Percentiles rank a stretch among this genome's conserved stretches.
phyloP scores from a whole-genome alignment of 768 basidiomycete species.

The Russula brevipes region DNA sequence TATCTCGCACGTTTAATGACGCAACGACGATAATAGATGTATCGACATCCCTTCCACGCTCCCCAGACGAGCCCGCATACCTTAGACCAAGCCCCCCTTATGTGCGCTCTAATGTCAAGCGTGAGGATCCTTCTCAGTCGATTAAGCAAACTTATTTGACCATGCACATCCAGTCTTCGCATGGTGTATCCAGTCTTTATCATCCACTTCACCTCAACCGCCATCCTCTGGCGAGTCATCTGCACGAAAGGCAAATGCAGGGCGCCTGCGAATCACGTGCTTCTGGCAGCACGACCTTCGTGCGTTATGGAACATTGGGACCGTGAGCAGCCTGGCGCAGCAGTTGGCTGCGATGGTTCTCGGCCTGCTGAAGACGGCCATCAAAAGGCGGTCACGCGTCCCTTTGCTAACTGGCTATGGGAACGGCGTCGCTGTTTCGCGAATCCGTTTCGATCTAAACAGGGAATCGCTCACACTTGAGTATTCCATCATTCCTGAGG shows the following conservation, averaged over 20 bases:
- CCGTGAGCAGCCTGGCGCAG: slow-evolving; percentile 58
- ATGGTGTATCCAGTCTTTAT: slow-evolving; percentile 82
- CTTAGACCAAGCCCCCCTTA: slow-evolving; percentile 88
- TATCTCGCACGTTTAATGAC: slow-evolving; percentile 81
- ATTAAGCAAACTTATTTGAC: slow-evolving; percentile 7
- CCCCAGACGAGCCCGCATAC: slow-evolving; percentile 85
- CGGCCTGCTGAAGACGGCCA: slow-evolving; percentile 75
- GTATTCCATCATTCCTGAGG: slow-evolving; percentile 77
- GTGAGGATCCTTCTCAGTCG: slow-evolving; percentile 39
- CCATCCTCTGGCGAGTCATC: slow-evolving; percentile 30
- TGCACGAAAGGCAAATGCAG: slow-evolving; percentile 22
- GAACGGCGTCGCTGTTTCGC: slow-evolving; percentile 74
- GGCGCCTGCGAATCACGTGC: slow-evolving; percentile 73
- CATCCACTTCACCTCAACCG: slow-evolving; percentile 33
- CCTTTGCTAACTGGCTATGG: slow-evolving; percentile 76
- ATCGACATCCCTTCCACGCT: slow-evolving; percentile 89
- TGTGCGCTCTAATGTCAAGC: slow-evolving; percentile 78
- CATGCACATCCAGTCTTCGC: slow-evolving; percentile 57
- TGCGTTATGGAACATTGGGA: slow-evolving; percentile 75
- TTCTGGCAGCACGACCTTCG: slow-evolving; percentile 96
- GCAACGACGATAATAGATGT: slow-evolving; percentile 81
- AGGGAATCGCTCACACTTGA: slow-evolving; percentile 78
- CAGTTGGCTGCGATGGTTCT: slow-evolving; percentile 84
- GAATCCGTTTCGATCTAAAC: slow-evolving; percentile 72
- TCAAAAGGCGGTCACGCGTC: slow-evolving; percentile 66